A percentile compares a stretch with the other conserved stretches of the same genome.
Conservation (phyloP, 1,139 yeast species). For the Suhomyces maxii region DNA sequence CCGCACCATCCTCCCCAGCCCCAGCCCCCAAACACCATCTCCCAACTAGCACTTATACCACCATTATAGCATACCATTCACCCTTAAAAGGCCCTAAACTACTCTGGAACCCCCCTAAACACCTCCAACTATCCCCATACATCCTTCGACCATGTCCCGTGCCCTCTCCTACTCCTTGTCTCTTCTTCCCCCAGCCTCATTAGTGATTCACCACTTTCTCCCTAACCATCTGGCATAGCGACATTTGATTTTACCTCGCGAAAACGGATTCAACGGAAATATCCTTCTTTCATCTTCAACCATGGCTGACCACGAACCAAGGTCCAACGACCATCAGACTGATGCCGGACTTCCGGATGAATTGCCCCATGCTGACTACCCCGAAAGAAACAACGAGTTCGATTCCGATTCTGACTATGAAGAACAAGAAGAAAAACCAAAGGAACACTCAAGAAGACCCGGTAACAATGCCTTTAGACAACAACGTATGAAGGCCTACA, state of each 20-base stretch:
- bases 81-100: too few species aligned
- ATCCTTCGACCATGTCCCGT: too few species aligned
- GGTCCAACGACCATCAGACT: slow-evolving; percentile 1
- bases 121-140: too few species aligned
- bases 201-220: not conserved
- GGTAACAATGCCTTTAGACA: slow-evolving; percentile 66
- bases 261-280: slow-evolving; percentile 5
- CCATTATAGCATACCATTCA: too few species aligned
- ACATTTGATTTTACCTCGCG: too few species aligned
- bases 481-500: slow-evolving; percentile 54
- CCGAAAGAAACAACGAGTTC: slow-evolving; percentile 5
- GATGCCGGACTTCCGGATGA: not conserved
- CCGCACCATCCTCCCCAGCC: too few species aligned
- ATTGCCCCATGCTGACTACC: not conserved
- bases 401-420: slow-evolving; percentile 12
- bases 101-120: too few species aligned
- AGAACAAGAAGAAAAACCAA: slow-evolving; percentile 6
- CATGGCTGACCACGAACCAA: slow-evolving; percentile 8
- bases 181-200: not conserved
- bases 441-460: slow-evolving; percentile 50
- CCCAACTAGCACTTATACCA: too few species aligned
- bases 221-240: not conserved
- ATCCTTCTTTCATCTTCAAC: not conserved
- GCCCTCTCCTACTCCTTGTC: too few species aligned
- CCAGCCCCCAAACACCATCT: too few species aligned